These are phyloP conservation scores for Xerocomellus chrysenteron DNA, from an alignment of 768 basidiomycete species.

Conservation along the genomic window DNA sequence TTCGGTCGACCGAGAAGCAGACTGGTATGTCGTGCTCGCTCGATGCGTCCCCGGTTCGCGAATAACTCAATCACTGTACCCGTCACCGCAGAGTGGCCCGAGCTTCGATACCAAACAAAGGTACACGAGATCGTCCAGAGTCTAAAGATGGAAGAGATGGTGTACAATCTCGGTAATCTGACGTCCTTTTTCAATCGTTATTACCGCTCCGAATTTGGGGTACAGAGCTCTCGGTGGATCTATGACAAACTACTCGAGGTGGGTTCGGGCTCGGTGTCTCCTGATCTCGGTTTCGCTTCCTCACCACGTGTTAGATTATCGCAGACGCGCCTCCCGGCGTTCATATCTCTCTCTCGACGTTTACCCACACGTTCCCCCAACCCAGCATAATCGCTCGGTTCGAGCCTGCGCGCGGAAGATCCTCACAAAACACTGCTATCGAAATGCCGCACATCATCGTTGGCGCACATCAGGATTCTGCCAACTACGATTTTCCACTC, in stretches of 20 bases:
- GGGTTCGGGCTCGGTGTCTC: too few relatives aligned
- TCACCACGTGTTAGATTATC: slow-evolving; percentile 5
- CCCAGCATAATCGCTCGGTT: slow-evolving; percentile 24
- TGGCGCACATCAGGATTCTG: slow-evolving; percentile 45
- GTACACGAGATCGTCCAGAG: background rate
- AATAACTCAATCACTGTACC: background rate
- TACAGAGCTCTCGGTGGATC: slow-evolving; percentile 41
- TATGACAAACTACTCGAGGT: slow-evolving; percentile 19
- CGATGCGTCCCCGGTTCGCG: too few relatives aligned
- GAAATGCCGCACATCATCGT: slow-evolving; percentile 36
- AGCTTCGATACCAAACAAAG: background rate
- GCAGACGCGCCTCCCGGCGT: slow-evolving; percentile 13
- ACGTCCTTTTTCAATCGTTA: background rate
- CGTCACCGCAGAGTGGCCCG: background rate
- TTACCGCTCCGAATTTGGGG: slow-evolving; percentile 29
- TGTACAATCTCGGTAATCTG: background rate
- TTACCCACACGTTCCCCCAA: slow-evolving; percentile 22
- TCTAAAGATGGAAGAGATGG: background rate
- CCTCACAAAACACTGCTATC: slow-evolving; percentile 3
- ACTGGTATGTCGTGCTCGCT: background rate
- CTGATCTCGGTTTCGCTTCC: background rate
- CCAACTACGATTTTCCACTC: slow-evolving; percentile 38
- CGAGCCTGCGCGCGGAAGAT: slow-evolving; percentile 10
- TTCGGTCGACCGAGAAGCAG: background rate
- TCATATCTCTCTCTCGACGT: slow-evolving; percentile 19